Base-by-base conservation (phyloP, 2,329 filamentous ascomycete species). In the Trichoderma citrinoviride region DNA sequence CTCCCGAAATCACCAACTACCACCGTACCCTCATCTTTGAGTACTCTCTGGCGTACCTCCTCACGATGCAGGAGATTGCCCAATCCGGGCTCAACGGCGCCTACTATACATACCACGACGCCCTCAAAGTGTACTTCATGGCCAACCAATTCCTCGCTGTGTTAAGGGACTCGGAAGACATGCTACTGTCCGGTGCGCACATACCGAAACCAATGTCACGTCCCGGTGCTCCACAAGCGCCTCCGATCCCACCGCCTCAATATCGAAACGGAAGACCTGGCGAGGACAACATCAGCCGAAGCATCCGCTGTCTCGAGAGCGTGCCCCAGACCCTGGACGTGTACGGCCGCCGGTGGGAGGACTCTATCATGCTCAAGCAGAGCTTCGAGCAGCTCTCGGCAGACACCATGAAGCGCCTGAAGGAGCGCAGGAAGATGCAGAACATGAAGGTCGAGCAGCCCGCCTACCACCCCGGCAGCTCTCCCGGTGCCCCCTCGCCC, bases 61-160 rank as follows among this genome's bases (percentile, higher is more conserved):
- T 90, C 66, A 86, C 87, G 66, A 87, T 96, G 68, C 85, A 90
- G 70, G 85, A 87, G 5, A 83, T 92, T 52, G 83, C 90, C 25
- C 83, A 84, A 65, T 82, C 85, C 69, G 75, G 84, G 4, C 77
- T 81, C 37, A 84, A 87, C 66, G 82, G 84, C 17, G 85, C 89
- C 5, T 90, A 94, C 58, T 86, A 95, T 71, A 94, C 91, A 0
- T 97, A 93, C 71, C 89, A 96, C 72, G 94, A 97, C 73, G 91
- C 93, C 1, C 84, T 96, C 72, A 87, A 93, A 60, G 88, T 92
- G 1, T 95, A 91, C 72, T 96, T 89, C 71, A 86, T 89, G 78
- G 86, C 83, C 15, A 86, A 81, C 66, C 87, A 89, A 70, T 84
- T 89, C 65, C 76, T 87, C 17, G 84, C 85, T 1, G 85, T 88